Percentiles rank a stretch among this genome's conserved stretches.
Conservation (phyloP, 306 rosid genomes). For the Potentilla sterilis region DNA sequence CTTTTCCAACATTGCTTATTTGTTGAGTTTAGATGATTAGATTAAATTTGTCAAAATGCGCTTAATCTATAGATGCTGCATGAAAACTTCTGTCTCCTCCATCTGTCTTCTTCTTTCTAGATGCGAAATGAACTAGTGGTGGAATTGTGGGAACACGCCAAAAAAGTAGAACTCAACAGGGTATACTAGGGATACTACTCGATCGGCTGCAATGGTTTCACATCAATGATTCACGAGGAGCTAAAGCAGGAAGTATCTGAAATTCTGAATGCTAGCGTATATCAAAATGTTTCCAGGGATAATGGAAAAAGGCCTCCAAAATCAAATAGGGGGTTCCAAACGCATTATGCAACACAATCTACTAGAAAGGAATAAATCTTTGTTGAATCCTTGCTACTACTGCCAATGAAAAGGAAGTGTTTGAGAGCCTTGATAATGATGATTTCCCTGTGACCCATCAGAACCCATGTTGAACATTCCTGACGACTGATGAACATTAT, state of each 20-base stretch:
- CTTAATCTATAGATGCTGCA: no score
- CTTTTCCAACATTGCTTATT: no score
- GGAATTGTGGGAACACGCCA: no score
- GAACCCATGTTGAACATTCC: slow-evolving; percentile 55
- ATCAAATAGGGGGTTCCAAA: slow-evolving; percentile 20
- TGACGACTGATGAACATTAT: slow-evolving; percentile 36
- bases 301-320: slow-evolving; percentile 7
- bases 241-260: not conserved
- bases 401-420: slow-evolving; percentile 81
- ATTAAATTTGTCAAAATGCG: no score
- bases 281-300: not conserved
- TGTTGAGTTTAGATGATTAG: no score
- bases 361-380: not conserved
- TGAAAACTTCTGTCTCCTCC: no score
- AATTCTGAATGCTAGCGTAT: not conserved
- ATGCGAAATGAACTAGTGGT: no score
- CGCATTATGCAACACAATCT: not conserved
- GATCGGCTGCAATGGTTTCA: not conserved
- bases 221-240: not conserved
- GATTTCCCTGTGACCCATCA: slow-evolving; percentile 46
- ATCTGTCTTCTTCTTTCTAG: no score
- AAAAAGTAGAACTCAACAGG: no score
- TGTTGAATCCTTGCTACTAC: slow-evolving; percentile 7
- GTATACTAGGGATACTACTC: no score
- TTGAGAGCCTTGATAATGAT: slow-evolving; percentile 39